Conservation (phyloP, 306 rosid genomes). For the Malus domestica region ASM211411v1 NC_041792.1:5779001-5779500, state of each 20-base stretch:
- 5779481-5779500: fast-evolving
- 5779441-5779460: fast-evolving
- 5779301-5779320: too few species aligned
- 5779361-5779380: too few species aligned
- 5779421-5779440: too few species aligned
- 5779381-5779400: too few species aligned
- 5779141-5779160: slow-evolving; percentile 17
- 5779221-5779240: slow-evolving; percentile 6
- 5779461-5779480: too few species aligned
- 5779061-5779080: slow-evolving; percentile 1
- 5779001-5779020: slow-evolving; percentile 44
- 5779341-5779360: too few species aligned
- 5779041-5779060: not conserved
- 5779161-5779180: slow-evolving; percentile 89
- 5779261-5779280: too few species aligned
- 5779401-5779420: fast-evolving
- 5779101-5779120: not conserved
- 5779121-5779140: slow-evolving; percentile 35
- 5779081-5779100: slow-evolving; percentile 60
- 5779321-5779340: too few species aligned
- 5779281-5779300: too few species aligned
- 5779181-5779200: slow-evolving; percentile 69
- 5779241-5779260: too few species aligned
- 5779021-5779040: slow-evolving; percentile 25
- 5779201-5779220: not conserved